A percentile compares a stretch with the other conserved stretches of the same genome.
Conservation (phyloP, 2,329 filamentous ascomycete genomes). For the Claviceps cyperi region DNA sequence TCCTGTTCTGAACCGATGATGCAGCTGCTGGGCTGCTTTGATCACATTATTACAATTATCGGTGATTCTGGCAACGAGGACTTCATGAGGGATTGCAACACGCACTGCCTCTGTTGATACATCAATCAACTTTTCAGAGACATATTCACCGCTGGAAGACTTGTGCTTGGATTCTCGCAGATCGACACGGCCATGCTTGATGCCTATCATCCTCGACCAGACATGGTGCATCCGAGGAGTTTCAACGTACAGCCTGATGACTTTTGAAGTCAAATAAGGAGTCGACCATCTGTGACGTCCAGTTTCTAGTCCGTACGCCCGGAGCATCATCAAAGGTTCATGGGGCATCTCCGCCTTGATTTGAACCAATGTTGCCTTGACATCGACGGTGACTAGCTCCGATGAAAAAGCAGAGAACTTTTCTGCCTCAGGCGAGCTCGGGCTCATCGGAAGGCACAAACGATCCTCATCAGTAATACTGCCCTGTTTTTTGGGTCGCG, state of each 20-base stretch:
- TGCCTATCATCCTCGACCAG: constrained; percentile 75
- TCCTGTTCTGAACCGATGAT: constrained; percentile 78
- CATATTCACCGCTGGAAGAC: constrained; percentile 37
- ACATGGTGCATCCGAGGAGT: constrained; percentile 68
- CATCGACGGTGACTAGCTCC: constrained; percentile 69
- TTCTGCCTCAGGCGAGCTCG: constrained; percentile 15
- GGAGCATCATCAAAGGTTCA: constrained; percentile 84
- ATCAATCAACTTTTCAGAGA: constrained; percentile 73
- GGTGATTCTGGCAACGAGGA: constrained; percentile 79
- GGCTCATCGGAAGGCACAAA: constrained; percentile 21
- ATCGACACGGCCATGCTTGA: constrained; percentile 70
- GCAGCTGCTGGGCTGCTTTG: constrained; percentile 81
- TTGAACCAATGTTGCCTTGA: constrained; percentile 70
- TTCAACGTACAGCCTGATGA: constrained; percentile 76
- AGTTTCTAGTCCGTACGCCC: constrained; percentile 68
- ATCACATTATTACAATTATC: constrained; percentile 82
- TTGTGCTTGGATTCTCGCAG: constrained; percentile 64
- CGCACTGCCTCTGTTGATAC: constrained; percentile 74
- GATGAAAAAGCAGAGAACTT: constrained; percentile 19
- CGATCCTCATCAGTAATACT: constrained; percentile 10
- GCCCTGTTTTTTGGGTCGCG: constrained; percentile 19
- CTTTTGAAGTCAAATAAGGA: constrained; percentile 63
- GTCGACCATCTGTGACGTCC: constrained; percentile 78
- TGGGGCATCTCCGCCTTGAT: constrained; percentile 78
- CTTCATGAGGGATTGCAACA: constrained; percentile 76